Base-by-base conservation (phyloP, 2,329 filamentous ascomycete genomes). In the Anisogramma anomala region DNA sequence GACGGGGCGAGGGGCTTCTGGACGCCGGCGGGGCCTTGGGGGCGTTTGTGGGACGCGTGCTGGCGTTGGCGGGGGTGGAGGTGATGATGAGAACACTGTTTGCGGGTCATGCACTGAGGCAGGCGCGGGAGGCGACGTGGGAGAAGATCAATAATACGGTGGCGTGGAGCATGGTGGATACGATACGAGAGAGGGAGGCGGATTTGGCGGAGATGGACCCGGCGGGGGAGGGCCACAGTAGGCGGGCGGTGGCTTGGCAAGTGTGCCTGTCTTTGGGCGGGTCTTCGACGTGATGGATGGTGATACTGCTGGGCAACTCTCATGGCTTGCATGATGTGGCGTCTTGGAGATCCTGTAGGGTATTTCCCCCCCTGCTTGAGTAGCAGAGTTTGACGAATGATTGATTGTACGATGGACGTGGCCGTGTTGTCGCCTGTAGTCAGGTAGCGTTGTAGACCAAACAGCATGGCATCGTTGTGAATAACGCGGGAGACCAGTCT, bases 141-240 rank as follows among this genome's bases (percentile, higher is more conserved):
- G 77, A 82, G 44, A 79, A 72, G 59, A 80, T 83, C 57, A 80
- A 81, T 60, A 79, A 80, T 51, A 74, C 72, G 36, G 79, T 82
- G 1, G 79, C 79, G 3, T 76, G 74, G 68, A 69, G 73, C 43
- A 73, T 83, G 60, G 62, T 68, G 3, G 67, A 72, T 37, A 63
- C 61, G n/a, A 70, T 74, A 36, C 62, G 66, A 13, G 62, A 69
- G 33, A 58, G 69, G 17, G 58, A 62, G 35, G 54, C 49, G 19
- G 62, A 63, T 41, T 45, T 50, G 39, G 48, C 48, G 48, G 17
- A 35, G 49, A 32, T 44, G 40, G 23, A 17, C n/a, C 31, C 26
- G 41, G 37, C 17, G 40, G 25, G 14, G 7, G 22, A 13, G 15
- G 20, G 33, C 4, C 19, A 15, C 19, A 15, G 30, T 19, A 20